Evolutionary conservation across 2,329 filamentous ascomycete species (phyloP), one percentile per base, ranked within the genome.

Genomic region (Madurella fahalii): DNA sequence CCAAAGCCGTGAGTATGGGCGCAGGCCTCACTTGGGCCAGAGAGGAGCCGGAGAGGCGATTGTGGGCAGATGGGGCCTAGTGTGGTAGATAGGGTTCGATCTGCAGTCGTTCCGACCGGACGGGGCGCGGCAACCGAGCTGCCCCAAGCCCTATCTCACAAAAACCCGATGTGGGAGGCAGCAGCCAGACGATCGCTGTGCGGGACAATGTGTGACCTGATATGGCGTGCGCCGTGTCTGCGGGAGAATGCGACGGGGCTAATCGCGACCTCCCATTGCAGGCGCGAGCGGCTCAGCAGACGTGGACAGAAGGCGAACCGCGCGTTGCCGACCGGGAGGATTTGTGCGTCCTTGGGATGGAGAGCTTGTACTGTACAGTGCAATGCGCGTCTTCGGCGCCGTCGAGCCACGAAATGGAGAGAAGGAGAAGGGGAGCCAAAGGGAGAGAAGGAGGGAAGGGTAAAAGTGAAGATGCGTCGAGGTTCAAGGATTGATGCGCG

Each of bases 211-310:
- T 50, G 20, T 32, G 52, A 32, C 40, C 40, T 17, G 47, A 49
- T 52, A 52, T 50, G 37, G 50, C 25, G 31, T 51, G 50, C 47
- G 58, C 53, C 50, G 49, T 47, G 48, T 55, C 43, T 51, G 54
- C 43, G 55, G 54, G 43, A 48, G 54, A 47, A 55, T 61, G 61
- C 58, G 59, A 58, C 61, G 58, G 53, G 42, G 53, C 58, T 61
- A 63, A 56, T 57, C 57, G 59, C 59, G 57, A 60, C 47, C 47
- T 61, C 61, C 60, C 63, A 64, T 65, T 59, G 61, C 61, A 61
- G 57, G 57, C 54, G 52, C 50, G 54, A 54, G 50, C 39, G 52
- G 52, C 53, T 57, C 54, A 50, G 47, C 50, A 46, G 59, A 50
- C 40, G 46, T 53, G 50, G 9, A 30, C 39, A 32, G n/a, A 43